Percentiles rank a stretch among this genome's conserved stretches.
These are phyloP conservation scores for Yamadazyma triangularis DNA, from an alignment of 1,139 yeast species.

Conservation along the genomic window DNA sequence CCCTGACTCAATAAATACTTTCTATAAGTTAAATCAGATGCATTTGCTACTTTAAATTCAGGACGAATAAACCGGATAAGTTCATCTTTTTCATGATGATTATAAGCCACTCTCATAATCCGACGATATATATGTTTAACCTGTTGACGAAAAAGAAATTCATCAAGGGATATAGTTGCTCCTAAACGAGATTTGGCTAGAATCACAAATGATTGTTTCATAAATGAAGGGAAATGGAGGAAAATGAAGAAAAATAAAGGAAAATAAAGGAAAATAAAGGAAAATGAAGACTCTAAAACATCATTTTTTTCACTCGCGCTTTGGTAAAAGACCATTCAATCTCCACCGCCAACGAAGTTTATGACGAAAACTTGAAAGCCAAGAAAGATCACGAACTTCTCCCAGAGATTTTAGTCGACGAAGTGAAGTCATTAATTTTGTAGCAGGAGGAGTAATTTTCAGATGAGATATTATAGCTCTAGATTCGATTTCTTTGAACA, in stretches of 20 bases:
- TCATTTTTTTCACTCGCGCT: too few relatives aligned
- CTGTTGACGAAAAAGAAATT: constrained; percentile 36
- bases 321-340: constrained; percentile 19
- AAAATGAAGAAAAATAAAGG: too few relatives aligned
- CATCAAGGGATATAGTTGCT: constrained; percentile 31
- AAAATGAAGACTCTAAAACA: too few relatives aligned
- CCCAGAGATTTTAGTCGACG: too few relatives aligned
- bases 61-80: constrained; percentile 27
- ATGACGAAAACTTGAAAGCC: constrained; percentile 25
- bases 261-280: too few relatives aligned
- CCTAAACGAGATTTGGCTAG: too few relatives aligned
- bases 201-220: too few relatives aligned
- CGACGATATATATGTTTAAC: constrained; percentile 30
- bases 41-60: constrained; percentile 28
- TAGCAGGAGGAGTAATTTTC: too few relatives aligned
- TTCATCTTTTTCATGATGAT: constrained; percentile 35
- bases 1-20: constrained; percentile 38
- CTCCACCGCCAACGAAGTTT: constrained; percentile 33
- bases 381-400: constrained; percentile 15
- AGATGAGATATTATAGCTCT: too few relatives aligned
- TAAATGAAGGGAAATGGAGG: too few relatives aligned
- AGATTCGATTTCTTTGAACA: constrained; percentile 21
- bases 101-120: constrained; percentile 29
- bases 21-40: constrained; percentile 31
- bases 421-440: constrained; percentile 3